Evolutionary conservation across 768 basidiomycete genomes (phyloP), one percentile per base, ranked within the genome.

Genomic region (Inosperma sp.): DNA sequence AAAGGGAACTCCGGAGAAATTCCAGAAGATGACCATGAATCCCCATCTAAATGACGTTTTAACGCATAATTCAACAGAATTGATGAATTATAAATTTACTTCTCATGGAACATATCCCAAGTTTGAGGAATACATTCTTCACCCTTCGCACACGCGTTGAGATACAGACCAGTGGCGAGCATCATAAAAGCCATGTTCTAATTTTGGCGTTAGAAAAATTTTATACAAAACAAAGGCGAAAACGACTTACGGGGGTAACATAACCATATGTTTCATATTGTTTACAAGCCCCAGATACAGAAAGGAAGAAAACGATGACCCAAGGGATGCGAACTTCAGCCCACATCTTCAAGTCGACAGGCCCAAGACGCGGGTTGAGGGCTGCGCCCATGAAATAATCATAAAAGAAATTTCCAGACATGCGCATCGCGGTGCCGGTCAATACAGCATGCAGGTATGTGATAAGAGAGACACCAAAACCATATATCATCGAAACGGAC

Each of bases 81-180:
- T 35, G 25, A 29, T 8, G 23, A 19, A 31, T 5, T 57, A 50
- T 2, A n/a, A n/a, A 29, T 10, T 55, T 71, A 87, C 79, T 99
- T 99, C 65, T 99, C 95, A 60, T 95, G 91, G 74, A 85, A 96
- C 92, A 99, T 99, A 62, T 97, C 96, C 95, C 96, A 98, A 2
- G 93, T 94, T 68, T 95, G 91, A 5, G 92, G 91, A 55, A 94
- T 93, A 61, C 89, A 93, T 62, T 95, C 93, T 61, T 95, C 93
- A 34, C 88, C 93, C 67, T 96, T 96, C 53, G 80, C 88, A 62
- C 93, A 98, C 39, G 94, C 94, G 57, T 99, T 97, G 56, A 97
- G 76, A 68, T 98, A 98, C n/a, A 99, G 73, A 63, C 90, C 92
- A 7, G 93, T 97, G 3, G 93, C 96, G 52, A 95, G 76, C 55